phyloP scores from a whole-genome alignment of 192 early-diverging fungal species.

The Mortierella claussenii region DNA sequence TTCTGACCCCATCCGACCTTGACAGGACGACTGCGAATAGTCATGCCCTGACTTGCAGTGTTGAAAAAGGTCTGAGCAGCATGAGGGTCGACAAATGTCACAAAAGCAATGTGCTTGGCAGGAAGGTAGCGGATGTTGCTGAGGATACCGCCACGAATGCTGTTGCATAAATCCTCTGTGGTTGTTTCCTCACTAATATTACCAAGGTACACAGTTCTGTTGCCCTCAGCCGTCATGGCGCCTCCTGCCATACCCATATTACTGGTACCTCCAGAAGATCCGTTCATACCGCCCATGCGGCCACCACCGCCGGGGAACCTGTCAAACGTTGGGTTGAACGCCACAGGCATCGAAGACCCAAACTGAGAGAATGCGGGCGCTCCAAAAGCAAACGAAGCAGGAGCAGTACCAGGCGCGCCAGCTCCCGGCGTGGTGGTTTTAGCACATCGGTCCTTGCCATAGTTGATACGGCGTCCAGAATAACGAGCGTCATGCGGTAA shows the following conservation, averaged over 20 bases:
- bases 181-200: slow-evolving; percentile 81
- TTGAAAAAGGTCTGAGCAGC: slow-evolving; percentile 74
- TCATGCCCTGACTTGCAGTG: slow-evolving; percentile 69
- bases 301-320: slow-evolving; percentile 29
- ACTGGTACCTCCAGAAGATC: slow-evolving; percentile 6
- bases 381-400: slow-evolving; percentile 45
- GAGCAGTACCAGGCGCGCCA: background rate
- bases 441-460: slow-evolving; percentile 89
- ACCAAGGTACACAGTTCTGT: slow-evolving; percentile 88
- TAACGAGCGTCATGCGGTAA: slow-evolving; percentile 71
- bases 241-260: slow-evolving; percentile 10
- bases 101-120: slow-evolving; percentile 84
- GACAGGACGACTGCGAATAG: slow-evolving; percentile 79
- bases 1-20: slow-evolving; percentile 89
- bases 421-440: slow-evolving; percentile 29
- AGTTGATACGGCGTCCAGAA: slow-evolving; percentile 74
- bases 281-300: slow-evolving; percentile 18
- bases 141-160: slow-evolving; percentile 86
- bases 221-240: slow-evolving; percentile 55
- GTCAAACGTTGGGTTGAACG: slow-evolving; percentile 50
- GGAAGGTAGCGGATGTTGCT: slow-evolving; percentile 81
- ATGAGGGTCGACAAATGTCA: slow-evolving; percentile 83
- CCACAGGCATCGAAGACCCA: slow-evolving; percentile 29
- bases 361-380: slow-evolving; percentile 17
- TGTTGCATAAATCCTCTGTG: slow-evolving; percentile 87